Conservation (phyloP, 192 early-diverging fungal species). For the Coemansia sp. region DNA sequence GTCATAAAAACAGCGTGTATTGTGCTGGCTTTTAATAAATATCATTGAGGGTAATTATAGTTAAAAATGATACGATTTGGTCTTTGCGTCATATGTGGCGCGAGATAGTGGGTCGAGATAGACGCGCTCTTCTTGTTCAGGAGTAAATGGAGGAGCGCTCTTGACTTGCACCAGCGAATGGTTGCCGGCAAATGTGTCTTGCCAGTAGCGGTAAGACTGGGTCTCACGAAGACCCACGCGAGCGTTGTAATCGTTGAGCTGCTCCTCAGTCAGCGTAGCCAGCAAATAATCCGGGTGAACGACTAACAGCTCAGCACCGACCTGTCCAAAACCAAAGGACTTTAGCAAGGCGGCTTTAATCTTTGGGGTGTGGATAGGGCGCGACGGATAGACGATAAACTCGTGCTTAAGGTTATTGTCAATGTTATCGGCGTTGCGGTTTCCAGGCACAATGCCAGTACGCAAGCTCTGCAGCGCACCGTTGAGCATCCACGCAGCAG, state of each 20-base stretch:
- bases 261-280: conserved; percentile 27
- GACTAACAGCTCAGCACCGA: conserved; percentile 72
- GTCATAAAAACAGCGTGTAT: too few species aligned
- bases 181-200: conserved; percentile 28
- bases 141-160: conserved; percentile 23
- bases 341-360: conserved; percentile 71
- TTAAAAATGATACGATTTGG: conserved; percentile 34
- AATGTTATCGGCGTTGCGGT: conserved; percentile 72
- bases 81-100: conserved; percentile 14
- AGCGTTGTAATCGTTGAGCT: conserved; percentile 21
- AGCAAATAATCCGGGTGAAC: conserved; percentile 72
- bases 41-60: too few species aligned
- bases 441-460: conserved; percentile 88
- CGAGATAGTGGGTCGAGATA: conserved; percentile 30
- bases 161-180: conserved; percentile 35
- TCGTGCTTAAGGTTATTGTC: conserved; percentile 70
- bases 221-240: conserved; percentile 1
- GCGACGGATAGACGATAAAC: conserved; percentile 80
- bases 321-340: conserved; percentile 77
- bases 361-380: conserved; percentile 59
- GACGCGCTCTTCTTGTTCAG: conserved; percentile 23
- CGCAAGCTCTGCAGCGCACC: conserved; percentile 84
- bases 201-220: conserved; percentile 39
- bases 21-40: too few species aligned
- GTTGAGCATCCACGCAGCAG: conserved; percentile 97